Base-by-base conservation (phyloP, 306 rosid species). In the Rubus parviflorus region DNA sequence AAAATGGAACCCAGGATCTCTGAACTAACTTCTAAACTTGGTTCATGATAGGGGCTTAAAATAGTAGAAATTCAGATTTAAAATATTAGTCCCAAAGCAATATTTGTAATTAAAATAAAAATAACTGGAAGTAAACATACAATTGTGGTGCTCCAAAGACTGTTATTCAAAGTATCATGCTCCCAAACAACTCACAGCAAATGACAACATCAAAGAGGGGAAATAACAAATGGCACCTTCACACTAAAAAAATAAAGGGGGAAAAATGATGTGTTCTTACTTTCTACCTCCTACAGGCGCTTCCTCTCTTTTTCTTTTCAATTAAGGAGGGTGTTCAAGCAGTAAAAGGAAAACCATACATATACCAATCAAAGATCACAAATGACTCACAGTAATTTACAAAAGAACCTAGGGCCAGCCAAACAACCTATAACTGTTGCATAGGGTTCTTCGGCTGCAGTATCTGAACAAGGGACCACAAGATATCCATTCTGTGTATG, bases 391-490 rank as follows among this genome's bases (percentile, higher is more conserved):
- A 23, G 70, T 48, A 65, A 73, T 77, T 71, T 78, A 81, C 86
- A 77, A 61, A 90, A 78, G 17, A 68, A 73, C 79, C 82, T 72
- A 54, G 73, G 78, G 80, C 17, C 61, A 70, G 78, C 23, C 51
- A 65, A 80, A 76, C 72, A 68, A 62, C 68, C 73, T 69, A 75
- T 47, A 60, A 62, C 75, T 85, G 80, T 80, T 77, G 75, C 64
- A 72, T 41, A 48, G 86, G 72, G 78, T 83, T 83, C 83, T 87
- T 89, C 76, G 93, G 94, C 81, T 94, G 97, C 85, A 94, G 79
- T 84, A 92, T 83, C 74, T 94, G 97, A 85, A 92, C 97, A 80
- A 94, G 97, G 20, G 97, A 89, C 97, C 98, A 94, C 83, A 94
- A 74, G 80, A 94, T 89, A 81, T 94, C 97, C 95, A 94, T 86